A percentile compares a stretch with the other conserved stretches of the same genome.
Evolutionary conservation across 768 basidiomycete species (phyloP).

Genomic region (Mycena indigotica): DNA sequence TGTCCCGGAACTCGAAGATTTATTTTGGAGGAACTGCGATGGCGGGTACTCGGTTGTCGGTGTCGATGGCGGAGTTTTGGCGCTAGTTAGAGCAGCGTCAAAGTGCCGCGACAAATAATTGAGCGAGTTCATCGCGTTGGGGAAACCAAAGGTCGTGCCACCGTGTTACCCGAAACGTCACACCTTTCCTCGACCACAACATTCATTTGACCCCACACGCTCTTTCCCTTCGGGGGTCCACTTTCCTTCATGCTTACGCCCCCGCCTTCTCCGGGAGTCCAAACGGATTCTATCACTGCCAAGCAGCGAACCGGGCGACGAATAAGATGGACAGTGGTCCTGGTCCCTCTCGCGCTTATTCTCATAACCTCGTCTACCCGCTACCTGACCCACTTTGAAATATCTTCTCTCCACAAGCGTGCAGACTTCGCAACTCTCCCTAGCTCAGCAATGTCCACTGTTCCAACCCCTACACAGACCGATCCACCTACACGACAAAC

Average conservation of each 20-base stretch:
- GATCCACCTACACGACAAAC: conserved; percentile 26
- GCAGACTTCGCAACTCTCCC: too few relatives aligned
- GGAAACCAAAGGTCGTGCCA: too few relatives aligned
- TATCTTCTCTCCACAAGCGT: too few relatives aligned
- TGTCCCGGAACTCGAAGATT: conserved; percentile 26
- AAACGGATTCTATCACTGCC: conserved; percentile 10
- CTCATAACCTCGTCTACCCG: conserved; percentile 55
- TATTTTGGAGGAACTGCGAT: conserved; percentile 29
- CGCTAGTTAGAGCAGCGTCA: conserved; percentile 70
- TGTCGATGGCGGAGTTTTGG: conserved; percentile 61
- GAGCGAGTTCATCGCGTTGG: conserved; percentile 76
- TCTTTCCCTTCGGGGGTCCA: background rate
- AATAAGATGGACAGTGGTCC: conserved; percentile 52
- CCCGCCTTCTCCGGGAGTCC: conserved; percentile 39
- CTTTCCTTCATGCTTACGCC: conserved; percentile 33
- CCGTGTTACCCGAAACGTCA: too few relatives aligned
- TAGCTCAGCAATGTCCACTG: background rate
- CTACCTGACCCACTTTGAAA: conserved; percentile 53
- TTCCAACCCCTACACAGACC: background rate
- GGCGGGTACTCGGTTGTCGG: conserved; percentile 42
- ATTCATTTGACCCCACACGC: background rate
- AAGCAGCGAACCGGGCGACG: conserved; percentile 31
- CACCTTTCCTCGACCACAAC: conserved; percentile 1
- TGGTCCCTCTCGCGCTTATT: conserved; percentile 58
- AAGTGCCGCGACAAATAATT: conserved; percentile 80